Evolutionary conservation across 225 moss, liverwort and hornwort genomes (phyloP).

Genomic region (Asterella californica): DNA sequence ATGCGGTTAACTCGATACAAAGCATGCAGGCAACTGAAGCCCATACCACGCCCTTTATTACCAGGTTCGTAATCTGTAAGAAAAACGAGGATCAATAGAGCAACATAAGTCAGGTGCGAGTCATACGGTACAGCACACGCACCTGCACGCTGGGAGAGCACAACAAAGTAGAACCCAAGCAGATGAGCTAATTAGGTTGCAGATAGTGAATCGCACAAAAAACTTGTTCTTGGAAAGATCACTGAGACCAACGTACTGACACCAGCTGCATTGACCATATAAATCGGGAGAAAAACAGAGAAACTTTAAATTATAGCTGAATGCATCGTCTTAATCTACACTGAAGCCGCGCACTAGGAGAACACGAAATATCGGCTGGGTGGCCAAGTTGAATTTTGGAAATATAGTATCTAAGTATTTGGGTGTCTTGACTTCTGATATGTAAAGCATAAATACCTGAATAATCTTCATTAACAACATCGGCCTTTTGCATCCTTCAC

Average conservation of each 20-base stretch:
- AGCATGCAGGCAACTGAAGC: conserved; percentile 55
- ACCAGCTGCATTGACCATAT: not conserved
- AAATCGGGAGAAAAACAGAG: too few relatives aligned
- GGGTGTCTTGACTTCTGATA: too few relatives aligned
- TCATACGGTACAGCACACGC: too few relatives aligned
- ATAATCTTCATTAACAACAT: too few relatives aligned
- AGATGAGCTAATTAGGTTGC: not conserved
- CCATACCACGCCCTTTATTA: conserved; percentile 56
- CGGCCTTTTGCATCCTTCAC: too few relatives aligned
- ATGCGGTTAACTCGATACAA: conserved; percentile 55
- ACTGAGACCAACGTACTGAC: not conserved
- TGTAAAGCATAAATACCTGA: too few relatives aligned
- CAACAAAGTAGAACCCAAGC: not conserved
- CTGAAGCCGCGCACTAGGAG: not conserved
- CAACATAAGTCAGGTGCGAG: not conserved
- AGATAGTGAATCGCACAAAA: not conserved
- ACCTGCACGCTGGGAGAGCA: not conserved
- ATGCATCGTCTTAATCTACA: not conserved
- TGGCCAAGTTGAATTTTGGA: too few relatives aligned
- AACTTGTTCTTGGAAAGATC: not conserved
- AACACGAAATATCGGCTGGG: not conserved
- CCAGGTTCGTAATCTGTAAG: conserved; percentile 56
- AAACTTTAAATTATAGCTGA: not conserved
- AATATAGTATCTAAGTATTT: too few relatives aligned
- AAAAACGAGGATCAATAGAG: not conserved